Conservation (phyloP, 495 filamentous ascomycete species). For the Talaromyces wortmannii region DNA sequence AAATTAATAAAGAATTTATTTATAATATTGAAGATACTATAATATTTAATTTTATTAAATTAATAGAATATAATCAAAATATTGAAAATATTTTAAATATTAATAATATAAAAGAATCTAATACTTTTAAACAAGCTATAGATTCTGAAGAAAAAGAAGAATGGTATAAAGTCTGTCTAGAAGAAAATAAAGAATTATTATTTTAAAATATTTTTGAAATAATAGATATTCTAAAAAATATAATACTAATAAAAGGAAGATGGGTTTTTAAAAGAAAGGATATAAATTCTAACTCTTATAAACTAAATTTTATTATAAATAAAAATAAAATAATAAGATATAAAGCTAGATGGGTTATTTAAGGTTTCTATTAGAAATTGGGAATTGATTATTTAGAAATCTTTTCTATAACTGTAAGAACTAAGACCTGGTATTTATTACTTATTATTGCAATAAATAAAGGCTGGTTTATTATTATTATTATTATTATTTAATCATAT, state of each 20-base stretch:
- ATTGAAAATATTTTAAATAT: too few species aligned
- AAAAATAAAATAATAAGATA: background rate
- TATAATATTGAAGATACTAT: background rate
- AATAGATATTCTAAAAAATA: background rate
- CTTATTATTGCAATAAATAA: background rate
- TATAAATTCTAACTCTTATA: background rate
- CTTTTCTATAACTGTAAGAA: background rate
- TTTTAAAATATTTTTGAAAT: background rate
- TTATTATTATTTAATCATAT: too few species aligned
- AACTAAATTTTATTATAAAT: background rate
- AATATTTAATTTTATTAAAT: background rate
- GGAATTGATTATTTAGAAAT: slow-evolving; percentile 2
- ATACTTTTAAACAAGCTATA: background rate
- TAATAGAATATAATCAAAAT: too few species aligned
- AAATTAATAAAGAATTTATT: slow-evolving; percentile 1
- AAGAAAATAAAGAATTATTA: slow-evolving; percentile 1
- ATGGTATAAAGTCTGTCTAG: background rate
- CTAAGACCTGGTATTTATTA: background rate
- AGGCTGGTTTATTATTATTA: background rate
- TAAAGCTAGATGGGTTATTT: background rate
- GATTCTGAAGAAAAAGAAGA: background rate
- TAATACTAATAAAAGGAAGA: background rate
- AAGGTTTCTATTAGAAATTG: background rate
- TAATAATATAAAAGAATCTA: slow-evolving; percentile 1
- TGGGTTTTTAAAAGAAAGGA: background rate